Percentiles rank a stretch among this genome's conserved stretches.
phyloP scores from a whole-genome alignment of 1,284 basidiomycete genomes.

The Sutorius eximius region DNA sequence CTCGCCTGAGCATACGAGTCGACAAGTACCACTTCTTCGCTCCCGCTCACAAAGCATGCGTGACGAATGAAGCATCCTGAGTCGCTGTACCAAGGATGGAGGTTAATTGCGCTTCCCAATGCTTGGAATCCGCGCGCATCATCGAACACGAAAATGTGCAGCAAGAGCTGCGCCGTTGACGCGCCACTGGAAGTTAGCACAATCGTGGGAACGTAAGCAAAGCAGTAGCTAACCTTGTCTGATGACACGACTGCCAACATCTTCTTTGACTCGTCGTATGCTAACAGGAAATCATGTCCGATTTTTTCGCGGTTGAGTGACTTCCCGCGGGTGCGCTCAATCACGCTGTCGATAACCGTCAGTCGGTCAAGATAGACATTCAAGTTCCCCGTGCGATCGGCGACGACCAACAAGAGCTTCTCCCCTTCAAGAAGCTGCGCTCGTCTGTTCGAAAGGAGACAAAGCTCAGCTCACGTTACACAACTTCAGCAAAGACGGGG shows the following conservation, averaged over 20 bases:
- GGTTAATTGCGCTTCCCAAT: constrained; percentile 40
- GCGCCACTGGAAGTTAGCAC: background rate
- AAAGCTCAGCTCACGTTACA: background rate
- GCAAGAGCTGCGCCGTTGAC: constrained; percentile 34
- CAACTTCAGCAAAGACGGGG: background rate
- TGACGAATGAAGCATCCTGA: constrained; percentile 28
- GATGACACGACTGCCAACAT: constrained; percentile 45
- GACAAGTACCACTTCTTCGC: constrained; percentile 50
- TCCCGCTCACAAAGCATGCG: constrained; percentile 40
- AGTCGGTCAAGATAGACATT: constrained; percentile 43
- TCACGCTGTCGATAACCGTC: constrained; percentile 33
- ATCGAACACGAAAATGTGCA: constrained; percentile 49
- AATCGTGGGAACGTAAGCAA: background rate
- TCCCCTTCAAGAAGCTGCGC: constrained; percentile 39
- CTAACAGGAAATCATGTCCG: constrained; percentile 42
- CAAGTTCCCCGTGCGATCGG: constrained; percentile 36
- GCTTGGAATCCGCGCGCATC: constrained; percentile 38
- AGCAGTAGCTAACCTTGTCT: constrained; percentile 38
- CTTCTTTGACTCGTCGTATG: constrained; percentile 52
- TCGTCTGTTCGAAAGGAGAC: constrained; percentile 31
- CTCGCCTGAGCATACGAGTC: constrained; percentile 42
- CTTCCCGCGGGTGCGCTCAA: constrained; percentile 33
- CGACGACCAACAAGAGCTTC: constrained; percentile 43
- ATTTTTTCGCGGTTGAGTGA: constrained; percentile 44
- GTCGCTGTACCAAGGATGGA: constrained; percentile 45